A percentile compares a stretch with the other conserved stretches of the same genome.
Evolutionary conservation across 768 basidiomycete genomes (phyloP).

Genomic region (Pholiota microspora): DNA sequence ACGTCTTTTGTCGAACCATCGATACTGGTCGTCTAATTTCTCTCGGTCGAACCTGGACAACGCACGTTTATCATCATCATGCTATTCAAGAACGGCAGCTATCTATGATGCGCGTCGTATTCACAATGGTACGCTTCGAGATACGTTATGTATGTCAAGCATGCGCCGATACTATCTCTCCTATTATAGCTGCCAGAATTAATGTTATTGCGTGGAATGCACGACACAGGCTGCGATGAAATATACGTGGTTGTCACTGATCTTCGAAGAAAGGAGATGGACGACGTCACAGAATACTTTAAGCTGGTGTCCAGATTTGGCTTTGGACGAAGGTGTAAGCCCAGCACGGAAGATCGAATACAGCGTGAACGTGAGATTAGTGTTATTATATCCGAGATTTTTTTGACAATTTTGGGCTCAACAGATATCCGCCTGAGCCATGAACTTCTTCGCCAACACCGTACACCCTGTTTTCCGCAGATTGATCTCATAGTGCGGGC

Average conservation of each 20-base stretch:
- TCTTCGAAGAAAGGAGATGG: conserved; percentile 77
- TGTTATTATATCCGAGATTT: conserved; percentile 2
- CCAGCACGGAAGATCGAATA: conserved; percentile 64
- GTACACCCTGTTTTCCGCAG: conserved; percentile 81
- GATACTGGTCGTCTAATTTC: conserved; percentile 78
- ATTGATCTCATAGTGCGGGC: conserved; percentile 78
- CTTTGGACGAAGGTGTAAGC: conserved; percentile 61
- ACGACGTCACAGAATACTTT: conserved; percentile 77
- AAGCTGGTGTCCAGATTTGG: conserved; percentile 68
- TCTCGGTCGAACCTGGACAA: conserved; percentile 80
- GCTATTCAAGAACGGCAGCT: conserved; percentile 72
- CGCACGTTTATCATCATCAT: conserved; percentile 76
- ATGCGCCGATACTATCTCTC: neutral
- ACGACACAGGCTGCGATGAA: conserved; percentile 76
- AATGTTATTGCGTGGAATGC: conserved; percentile 79
- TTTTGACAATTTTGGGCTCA: conserved; percentile 2
- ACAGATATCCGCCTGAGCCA: conserved; percentile 68
- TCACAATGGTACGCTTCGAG: conserved; percentile 63
- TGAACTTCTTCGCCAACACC: conserved; percentile 61
- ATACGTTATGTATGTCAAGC: neutral
- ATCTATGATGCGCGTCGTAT: conserved; percentile 78
- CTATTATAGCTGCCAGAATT: conserved; percentile 67
- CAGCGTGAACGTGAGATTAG: conserved; percentile 63
- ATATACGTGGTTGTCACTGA: conserved; percentile 79
- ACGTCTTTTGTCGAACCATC: conserved; percentile 76